Conservation (phyloP, 2,329 filamentous ascomycete genomes). For the Clarireedia hainanense region DNA sequence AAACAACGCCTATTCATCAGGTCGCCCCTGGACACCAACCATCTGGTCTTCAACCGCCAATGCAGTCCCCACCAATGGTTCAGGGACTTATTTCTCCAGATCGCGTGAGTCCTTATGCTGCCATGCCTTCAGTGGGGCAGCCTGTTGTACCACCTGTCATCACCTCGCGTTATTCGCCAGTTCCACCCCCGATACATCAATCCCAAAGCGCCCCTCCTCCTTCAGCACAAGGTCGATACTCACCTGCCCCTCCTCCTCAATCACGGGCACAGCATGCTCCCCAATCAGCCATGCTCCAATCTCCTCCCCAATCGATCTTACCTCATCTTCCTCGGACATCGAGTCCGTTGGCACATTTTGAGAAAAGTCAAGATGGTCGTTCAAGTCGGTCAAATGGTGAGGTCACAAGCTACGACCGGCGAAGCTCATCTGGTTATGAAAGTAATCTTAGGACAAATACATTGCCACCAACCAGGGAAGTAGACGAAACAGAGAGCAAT, state of each 20-base stretch:
- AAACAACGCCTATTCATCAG: background rate
- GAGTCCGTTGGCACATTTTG: slow-evolving; percentile 56
- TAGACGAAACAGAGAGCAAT: slow-evolving; percentile 47
- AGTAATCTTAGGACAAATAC: slow-evolving; percentile 42
- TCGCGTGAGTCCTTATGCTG: slow-evolving; percentile 27
- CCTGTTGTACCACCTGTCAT: slow-evolving; percentile 24
- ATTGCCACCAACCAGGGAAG: slow-evolving; percentile 53
- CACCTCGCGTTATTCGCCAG: slow-evolving; percentile 53
- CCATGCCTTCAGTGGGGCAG: slow-evolving; percentile 18
- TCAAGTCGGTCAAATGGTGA: slow-evolving; percentile 28
- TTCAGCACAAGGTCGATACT: slow-evolving; percentile 28
- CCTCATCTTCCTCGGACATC: slow-evolving; percentile 57
- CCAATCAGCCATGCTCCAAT: slow-evolving; percentile 18
- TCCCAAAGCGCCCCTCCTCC: slow-evolving; percentile 34
- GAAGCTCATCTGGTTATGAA: slow-evolving; percentile 47
- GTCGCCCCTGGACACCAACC: slow-evolving; percentile 4
- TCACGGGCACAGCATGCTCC: slow-evolving; percentile 21
- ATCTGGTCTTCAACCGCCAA: slow-evolving; percentile 12
- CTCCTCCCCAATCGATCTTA: slow-evolving; percentile 38
- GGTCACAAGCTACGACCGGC: slow-evolving; percentile 37
- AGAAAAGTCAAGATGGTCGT: slow-evolving; percentile 32
- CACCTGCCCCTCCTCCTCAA: slow-evolving; percentile 33
- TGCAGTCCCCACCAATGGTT: slow-evolving; percentile 12
- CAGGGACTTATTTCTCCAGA: slow-evolving; percentile 27
- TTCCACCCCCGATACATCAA: slow-evolving; percentile 36